Conservation (phyloP, 2,329 filamentous ascomycete genomes). For the Drechslerella coelobrocha region DNA sequence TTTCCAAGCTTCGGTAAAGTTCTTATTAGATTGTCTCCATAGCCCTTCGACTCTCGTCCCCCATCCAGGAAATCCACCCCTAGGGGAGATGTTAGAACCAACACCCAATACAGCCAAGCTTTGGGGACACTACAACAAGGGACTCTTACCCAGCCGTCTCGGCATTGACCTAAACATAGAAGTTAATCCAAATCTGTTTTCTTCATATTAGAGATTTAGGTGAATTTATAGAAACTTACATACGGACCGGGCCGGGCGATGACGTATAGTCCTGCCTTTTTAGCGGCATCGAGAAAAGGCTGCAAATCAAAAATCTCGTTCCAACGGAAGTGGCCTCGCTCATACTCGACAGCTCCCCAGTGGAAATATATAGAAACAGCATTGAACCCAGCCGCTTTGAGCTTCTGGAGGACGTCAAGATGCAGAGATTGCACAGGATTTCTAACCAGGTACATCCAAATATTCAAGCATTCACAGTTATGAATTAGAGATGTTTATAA, state of each 20-base stretch:
- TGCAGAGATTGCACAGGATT: conserved; percentile 68
- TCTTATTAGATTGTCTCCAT: conserved; percentile 58
- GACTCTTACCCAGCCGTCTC: conserved; percentile 62
- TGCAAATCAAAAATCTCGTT: conserved; percentile 53
- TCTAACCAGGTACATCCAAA: conserved; percentile 59
- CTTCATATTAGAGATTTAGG: neutral
- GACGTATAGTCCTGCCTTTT: conserved; percentile 55
- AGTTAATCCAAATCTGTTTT: neutral
- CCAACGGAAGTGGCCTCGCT: conserved; percentile 61
- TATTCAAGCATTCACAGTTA: conserved; percentile 7
- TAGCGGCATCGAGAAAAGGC: conserved; percentile 55
- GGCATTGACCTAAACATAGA: conserved; percentile 56
- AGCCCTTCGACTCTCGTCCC: conserved; percentile 54
- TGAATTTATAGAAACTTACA: conserved; percentile 24
- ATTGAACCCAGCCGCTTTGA: conserved; percentile 65
- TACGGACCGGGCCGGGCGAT: conserved; percentile 55
- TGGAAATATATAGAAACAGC: conserved; percentile 75
- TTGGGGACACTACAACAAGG: conserved; percentile 63
- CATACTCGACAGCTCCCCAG: conserved; percentile 67
- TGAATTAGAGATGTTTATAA: neutral
- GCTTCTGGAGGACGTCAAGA: conserved; percentile 67
- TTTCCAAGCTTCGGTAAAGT: conserved; percentile 61
- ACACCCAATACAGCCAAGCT: no score
- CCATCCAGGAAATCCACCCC: conserved; percentile 42
- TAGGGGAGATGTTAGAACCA: conserved; percentile 10